A percentile compares a stretch with the other conserved stretches of the same genome.
Conservation (phyloP, 2,329 filamentous ascomycete genomes). For the Botrytis porri region DNA sequence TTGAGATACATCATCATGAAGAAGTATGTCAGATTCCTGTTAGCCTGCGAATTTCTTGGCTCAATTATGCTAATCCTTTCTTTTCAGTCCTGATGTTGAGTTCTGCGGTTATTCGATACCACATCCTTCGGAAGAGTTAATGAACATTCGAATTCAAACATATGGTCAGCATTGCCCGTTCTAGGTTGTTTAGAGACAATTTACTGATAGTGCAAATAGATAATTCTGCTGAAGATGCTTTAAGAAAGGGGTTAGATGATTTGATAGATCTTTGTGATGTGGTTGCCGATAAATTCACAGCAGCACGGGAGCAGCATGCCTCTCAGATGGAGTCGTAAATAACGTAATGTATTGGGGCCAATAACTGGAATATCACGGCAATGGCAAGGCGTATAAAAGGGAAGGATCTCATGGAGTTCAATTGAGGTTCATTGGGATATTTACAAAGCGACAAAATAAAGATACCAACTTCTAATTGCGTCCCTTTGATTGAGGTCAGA, state of each 20-base stretch:
- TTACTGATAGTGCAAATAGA: constrained; percentile 50
- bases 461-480: constrained; percentile 34
- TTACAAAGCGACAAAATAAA: constrained; percentile 35
- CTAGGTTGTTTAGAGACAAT: not conserved
- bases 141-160: constrained; percentile 97
- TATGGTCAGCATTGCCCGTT: constrained; percentile 62
- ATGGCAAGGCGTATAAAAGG: constrained; percentile 35
- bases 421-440: constrained; percentile 36
- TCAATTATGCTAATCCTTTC: constrained; percentile 21
- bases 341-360: constrained; percentile 11
- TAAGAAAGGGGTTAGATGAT: constrained; percentile 87
- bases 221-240: constrained; percentile 74
- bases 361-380: constrained; percentile 22
- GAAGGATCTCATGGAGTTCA: constrained; percentile 28
- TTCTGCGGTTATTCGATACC: constrained; percentile 98
- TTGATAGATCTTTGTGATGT: constrained; percentile 91
- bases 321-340: constrained; percentile 24
- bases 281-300: constrained; percentile 83
- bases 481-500: constrained; percentile 32
- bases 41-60: not conserved
- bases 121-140: constrained; percentile 91
- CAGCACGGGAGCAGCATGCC: constrained; percentile 54
- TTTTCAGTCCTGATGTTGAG: constrained; percentile 80
- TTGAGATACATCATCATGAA: constrained; percentile 97
- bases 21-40: constrained; percentile 61